Evolutionary conservation across 1,284 basidiomycete genomes (phyloP).

Genomic region (Malassezia caprae): DNA sequence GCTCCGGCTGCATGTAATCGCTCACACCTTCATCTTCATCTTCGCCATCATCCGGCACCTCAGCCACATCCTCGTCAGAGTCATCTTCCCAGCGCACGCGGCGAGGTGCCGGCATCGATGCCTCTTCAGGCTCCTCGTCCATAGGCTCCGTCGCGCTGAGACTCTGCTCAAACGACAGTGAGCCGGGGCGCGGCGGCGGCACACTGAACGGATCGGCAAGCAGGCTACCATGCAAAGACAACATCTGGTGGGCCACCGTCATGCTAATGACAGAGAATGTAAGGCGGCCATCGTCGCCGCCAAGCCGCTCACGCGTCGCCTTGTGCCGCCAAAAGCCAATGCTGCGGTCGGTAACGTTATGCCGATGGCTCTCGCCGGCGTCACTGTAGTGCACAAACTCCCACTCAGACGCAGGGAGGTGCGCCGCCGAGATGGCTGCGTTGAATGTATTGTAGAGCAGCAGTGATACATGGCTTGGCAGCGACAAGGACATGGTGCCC

Average conservation of each 20-base stretch:
- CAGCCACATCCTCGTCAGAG: conserved; percentile 6
- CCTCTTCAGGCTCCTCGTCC: conserved; percentile 9
- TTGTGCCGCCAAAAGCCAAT: conserved; percentile 72
- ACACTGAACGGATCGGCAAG: conserved; percentile 69
- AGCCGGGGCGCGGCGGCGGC: conserved; percentile 26
- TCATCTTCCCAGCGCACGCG: conserved; percentile 14
- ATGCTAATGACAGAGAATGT: conserved; percentile 84
- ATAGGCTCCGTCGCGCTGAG: conserved; percentile 14
- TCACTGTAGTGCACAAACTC: conserved; percentile 65
- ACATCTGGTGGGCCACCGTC: conserved; percentile 86
- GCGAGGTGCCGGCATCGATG: conserved; percentile 1
- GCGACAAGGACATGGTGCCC: conserved; percentile 77
- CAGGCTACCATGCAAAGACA: conserved; percentile 81
- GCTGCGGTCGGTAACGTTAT: conserved; percentile 20
- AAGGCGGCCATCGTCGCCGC: conserved; percentile 61
- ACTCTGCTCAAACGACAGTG: conserved; percentile 19
- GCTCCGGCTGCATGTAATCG: not conserved
- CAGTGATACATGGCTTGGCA: conserved; percentile 85
- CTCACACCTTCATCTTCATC: not conserved
- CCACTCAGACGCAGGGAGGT: conserved; percentile 72
- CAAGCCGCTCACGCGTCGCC: conserved; percentile 61
- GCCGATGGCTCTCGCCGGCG: conserved; percentile 23
- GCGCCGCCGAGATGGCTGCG: conserved; percentile 83
- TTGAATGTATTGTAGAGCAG: conserved; percentile 92
- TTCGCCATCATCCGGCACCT: conserved; percentile 5